Conservation (phyloP, 306 rosid genomes). For the Begonia loranthoides region DNA sequence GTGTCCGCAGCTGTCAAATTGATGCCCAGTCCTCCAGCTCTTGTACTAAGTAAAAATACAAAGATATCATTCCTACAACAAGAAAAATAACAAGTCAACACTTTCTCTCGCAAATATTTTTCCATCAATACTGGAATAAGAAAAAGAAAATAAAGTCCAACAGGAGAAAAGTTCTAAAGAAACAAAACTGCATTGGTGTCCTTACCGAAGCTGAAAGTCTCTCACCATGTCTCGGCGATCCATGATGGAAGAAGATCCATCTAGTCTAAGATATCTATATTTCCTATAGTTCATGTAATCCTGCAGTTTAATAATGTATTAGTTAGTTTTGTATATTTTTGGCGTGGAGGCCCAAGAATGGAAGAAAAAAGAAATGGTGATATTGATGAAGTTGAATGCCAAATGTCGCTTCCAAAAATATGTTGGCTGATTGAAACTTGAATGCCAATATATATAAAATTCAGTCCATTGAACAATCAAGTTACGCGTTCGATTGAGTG, state of each 20-base stretch:
- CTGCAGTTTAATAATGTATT: conserved; percentile 23
- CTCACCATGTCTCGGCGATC: conserved; percentile 97
- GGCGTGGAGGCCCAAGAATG: no score
- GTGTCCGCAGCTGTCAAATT: conserved; percentile 99
- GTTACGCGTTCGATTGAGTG: no score
- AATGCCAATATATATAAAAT: no score
- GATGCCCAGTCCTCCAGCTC: conserved; percentile 99
- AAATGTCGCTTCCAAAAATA: no score
- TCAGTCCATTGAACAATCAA: no score
- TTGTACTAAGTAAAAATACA: conserved; percentile 91
- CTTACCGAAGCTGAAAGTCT: conserved; percentile 89
- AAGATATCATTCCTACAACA: conserved; percentile 76
- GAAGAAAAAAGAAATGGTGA: neutral
- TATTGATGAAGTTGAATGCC: neutral
- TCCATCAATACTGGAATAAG: neutral
- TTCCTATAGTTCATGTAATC: conserved; percentile 97
- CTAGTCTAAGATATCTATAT: conserved; percentile 85
- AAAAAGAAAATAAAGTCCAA: neutral
- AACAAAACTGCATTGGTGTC: conserved; percentile 4
- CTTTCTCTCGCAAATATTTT: neutral
- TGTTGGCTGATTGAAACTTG: no score
- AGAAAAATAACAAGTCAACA: neutral
- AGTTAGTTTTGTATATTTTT: no score
- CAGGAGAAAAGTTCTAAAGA: neutral
- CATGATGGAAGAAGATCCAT: conserved; percentile 91